Evolutionary conservation across 805 yeast species (phyloP).

Genomic region (Nakazawaea ambrosiae): DNA sequence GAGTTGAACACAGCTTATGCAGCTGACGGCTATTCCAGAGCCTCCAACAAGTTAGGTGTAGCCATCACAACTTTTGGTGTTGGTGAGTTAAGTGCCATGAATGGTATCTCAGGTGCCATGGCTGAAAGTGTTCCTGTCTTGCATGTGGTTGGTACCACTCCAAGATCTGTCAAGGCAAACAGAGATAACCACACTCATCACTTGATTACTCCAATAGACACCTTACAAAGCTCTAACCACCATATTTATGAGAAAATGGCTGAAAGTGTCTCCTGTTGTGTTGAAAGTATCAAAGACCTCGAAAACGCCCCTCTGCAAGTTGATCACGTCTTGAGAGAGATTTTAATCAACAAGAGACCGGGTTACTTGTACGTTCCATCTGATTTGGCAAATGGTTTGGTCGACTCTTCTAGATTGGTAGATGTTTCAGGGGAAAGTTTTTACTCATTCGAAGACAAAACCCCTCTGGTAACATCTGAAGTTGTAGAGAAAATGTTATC

Average conservation of each 20-base stretch:
- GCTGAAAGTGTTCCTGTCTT: conserved; percentile 76
- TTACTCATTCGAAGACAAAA: conserved; percentile 17
- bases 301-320: conserved; percentile 48
- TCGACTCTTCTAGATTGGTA: conserved; percentile 27
- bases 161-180: conserved; percentile 20
- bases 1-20: conserved; percentile 88
- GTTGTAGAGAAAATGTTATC: conserved; percentile 39
- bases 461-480: conserved; percentile 22
- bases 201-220: conserved; percentile 43
- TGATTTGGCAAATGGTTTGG: conserved; percentile 47
- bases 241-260: conserved; percentile 60
- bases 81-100: conserved; percentile 80
- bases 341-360: conserved; percentile 59
- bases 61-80: conserved; percentile 76
- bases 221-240: conserved; percentile 54
- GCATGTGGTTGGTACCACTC: conserved; percentile 80
- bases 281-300: conserved; percentile 40
- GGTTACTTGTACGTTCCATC: conserved; percentile 77
- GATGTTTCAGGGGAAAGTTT: conserved; percentile 12
- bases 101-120: conserved; percentile 77
- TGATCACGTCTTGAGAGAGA: conserved; percentile 55
- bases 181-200: conserved; percentile 43
- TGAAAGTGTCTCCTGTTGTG: conserved; percentile 45
- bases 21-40: conserved; percentile 83
- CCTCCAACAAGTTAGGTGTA: conserved; percentile 57